Conservation (phyloP, 179 eudicot species). For the Silene vulgaris region DNA sequence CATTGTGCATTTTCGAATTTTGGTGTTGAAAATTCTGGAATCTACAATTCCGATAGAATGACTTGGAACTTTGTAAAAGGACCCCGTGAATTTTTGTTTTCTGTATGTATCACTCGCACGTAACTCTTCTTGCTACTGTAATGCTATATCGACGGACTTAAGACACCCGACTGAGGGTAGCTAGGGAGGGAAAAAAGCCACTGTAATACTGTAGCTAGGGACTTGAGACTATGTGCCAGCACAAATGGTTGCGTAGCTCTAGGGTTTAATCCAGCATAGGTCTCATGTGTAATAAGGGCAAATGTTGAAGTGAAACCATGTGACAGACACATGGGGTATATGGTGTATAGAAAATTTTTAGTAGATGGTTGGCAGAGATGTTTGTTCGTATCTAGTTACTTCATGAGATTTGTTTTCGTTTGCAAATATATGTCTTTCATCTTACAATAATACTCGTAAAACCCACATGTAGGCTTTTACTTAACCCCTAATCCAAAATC, state of each 20-base stretch:
- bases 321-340: not conserved
- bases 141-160: no score
- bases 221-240: not conserved
- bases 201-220: not conserved
- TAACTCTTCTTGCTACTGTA: no score
- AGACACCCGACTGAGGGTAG: no score
- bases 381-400: not conserved
- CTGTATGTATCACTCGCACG: no score
- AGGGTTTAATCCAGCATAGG: no score
- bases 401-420: not conserved
- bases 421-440: no score
- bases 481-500: no score
- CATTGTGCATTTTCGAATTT: not conserved
- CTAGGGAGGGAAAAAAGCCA: not conserved
- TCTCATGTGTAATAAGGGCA: not conserved
- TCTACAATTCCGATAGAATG: no score
- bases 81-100: no score
- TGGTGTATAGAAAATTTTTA: not conserved
- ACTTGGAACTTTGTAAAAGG: no score
- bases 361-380: not conserved
- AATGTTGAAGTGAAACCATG: not conserved
- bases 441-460: no score
- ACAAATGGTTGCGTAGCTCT: not conserved
- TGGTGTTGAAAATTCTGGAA: not conserved
- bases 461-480: no score